Base-by-base conservation (phyloP, 2,329 filamentous ascomycete genomes). In the Cytospora chrysosperma region DNA sequence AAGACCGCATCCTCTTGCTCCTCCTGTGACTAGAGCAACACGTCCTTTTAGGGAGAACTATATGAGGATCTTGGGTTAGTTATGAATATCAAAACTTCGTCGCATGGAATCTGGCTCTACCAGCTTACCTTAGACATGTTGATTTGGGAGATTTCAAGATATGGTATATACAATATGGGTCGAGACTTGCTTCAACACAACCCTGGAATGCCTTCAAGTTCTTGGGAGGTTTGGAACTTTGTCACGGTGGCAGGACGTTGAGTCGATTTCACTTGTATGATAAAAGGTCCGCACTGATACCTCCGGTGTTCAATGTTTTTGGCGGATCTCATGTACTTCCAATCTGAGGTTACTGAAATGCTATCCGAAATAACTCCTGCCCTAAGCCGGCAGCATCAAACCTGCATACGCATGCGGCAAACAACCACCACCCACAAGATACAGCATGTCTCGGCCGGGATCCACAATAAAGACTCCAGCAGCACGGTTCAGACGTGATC, bases 1-100 rank as follows among this genome's bases (percentile, higher is more conserved):
- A 2, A 82, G 72, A 1, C 80, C 81, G 56, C 77, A 78, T 24
- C 80, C 80, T 32, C 79, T 70, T 9, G 76, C 77, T 19, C 78
- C 80, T 8, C 80, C 80, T 1, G 80, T 82, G 28, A 82, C 72
- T 32, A 81, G 65, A 26, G 76, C 78, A 4, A 76, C 80, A 30
- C 80, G 78, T 21, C 79, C 80, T 65, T 78, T 75, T 5, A 84
- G 71, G 0, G 79, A 81, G 65, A 84, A 82, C 79, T 81, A 49
- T 2, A 4, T 9, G 7, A 21, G 12, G 19, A 8, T 7, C 3
- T 12, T 24, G 5, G 19, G 27, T 21, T 32, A 55, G 43, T 5
- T 15, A 28, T n/a, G 17, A 4, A n/a, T 10, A 5, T 15, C n/a
- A 17, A 21, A 5, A 19, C 7, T 1, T 19, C 15, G n/a, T 8